Conservation (phyloP, 1,284 basidiomycete species). For the Exobasidium rhododendri region DNA sequence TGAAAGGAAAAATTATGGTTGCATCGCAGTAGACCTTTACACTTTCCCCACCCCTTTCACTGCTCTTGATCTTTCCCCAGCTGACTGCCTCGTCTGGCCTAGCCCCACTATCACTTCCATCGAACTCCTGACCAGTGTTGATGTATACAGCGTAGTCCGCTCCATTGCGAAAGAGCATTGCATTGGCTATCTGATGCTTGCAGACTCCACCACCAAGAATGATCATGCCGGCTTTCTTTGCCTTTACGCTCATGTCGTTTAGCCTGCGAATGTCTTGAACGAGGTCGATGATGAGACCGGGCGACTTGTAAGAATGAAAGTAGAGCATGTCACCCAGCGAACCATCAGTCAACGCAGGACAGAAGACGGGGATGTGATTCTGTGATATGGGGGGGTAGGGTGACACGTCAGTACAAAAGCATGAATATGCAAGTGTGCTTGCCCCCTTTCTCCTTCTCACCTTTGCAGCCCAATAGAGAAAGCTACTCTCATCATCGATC, state of each 20-base stretch:
- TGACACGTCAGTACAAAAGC: no score
- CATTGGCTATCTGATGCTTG: constrained; percentile 99
- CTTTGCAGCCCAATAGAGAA: constrained; percentile 97
- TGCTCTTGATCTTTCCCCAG: constrained; percentile 95
- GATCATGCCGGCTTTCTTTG: constrained; percentile 95
- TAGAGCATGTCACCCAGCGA: constrained; percentile 99
- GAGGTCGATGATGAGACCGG: constrained; percentile 86
- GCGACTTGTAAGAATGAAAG: constrained; percentile 77
- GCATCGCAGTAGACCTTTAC: constrained; percentile 81
- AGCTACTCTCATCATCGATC: constrained; percentile 86
- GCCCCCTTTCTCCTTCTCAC: no score
- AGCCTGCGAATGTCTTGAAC: constrained; percentile 87
- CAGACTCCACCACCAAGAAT: constrained; percentile 96
- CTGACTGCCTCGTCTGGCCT: constrained; percentile 95
- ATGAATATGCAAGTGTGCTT: no score
- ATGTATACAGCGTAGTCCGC: constrained; percentile 98
- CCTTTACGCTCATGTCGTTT: constrained; percentile 83
- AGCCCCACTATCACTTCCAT: constrained; percentile 95
- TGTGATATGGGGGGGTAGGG: constrained; percentile 18
- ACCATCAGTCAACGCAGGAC: constrained; percentile 94
- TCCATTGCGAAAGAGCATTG: constrained; percentile 97
- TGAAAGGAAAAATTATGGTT: constrained; percentile 81
- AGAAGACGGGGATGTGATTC: constrained; percentile 98
- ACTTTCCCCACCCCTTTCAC: constrained; percentile 67
- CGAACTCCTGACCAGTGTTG: constrained; percentile 98